Evolutionary conservation across 2,329 filamentous ascomycete species (phyloP), one percentile per base, ranked within the genome.

Genomic region (Aspergillus versicolor): DNA sequence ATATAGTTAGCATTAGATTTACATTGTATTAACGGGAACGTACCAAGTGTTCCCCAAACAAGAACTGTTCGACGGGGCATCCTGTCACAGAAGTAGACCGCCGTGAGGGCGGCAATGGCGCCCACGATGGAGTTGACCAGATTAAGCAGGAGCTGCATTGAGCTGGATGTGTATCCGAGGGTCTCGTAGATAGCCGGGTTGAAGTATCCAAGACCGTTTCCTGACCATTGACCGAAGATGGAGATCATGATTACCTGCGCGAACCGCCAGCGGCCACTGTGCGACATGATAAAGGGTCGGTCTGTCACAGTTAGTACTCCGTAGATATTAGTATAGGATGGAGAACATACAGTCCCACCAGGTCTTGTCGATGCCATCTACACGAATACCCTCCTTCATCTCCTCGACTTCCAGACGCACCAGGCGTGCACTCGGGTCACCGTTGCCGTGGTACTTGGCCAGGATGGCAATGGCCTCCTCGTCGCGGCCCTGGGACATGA

Each of bases 171-270:
- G 45, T 56, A 56, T 4, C 53, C 53, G 22, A 56, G 53, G 2
- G 53, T 42, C 45, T 73, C 61, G 65, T 78, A 81, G 62, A 82
- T 81, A 38, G 72, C 74, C 7, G 79, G 73, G 66, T 81, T 81
- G 69, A 81, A 82, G 70, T 81, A 82, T 13, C 79, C 77, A 6
- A 81, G 74, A 51, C 79, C 79, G 56, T 81, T 81, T 19, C 79
- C 79, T 1, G 79, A 81, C 68, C 80, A 81, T 63, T 81, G 79
- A 15, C 79, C 79, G 54, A 81, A 81, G 59, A 81, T 71, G 44
- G 78, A 79, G 60, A 81, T 81, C 77, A 81, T 80, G 60, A 81
- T 61, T 42, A 81, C 78, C 58, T 81, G 78, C 4, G 73, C 70
- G 54, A 79, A 77, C 22, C 79, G 73, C 79, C 79, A 81, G 52